Percentiles rank a stretch among this genome's conserved stretches.
phyloP scores from a whole-genome alignment of 768 basidiomycete genomes.

The Amyloporia xantha region DNA sequence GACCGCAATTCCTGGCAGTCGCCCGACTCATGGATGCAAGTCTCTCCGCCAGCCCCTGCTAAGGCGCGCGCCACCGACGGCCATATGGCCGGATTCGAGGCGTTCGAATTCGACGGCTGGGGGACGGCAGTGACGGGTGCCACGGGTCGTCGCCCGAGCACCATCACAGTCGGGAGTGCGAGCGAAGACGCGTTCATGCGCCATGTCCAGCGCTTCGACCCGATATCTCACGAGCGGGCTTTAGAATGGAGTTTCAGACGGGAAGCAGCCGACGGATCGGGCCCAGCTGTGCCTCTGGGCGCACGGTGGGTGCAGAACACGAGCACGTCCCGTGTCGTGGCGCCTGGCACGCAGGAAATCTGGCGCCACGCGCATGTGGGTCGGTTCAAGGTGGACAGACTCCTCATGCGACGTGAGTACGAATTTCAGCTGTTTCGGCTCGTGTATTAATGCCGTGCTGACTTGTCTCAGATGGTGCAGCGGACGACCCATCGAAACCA shows the following conservation, averaged over 20 bases:
- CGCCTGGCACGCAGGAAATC: conserved; percentile 48
- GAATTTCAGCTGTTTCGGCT: conserved; percentile 3
- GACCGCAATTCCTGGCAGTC: conserved; percentile 22
- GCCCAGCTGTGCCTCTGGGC: conserved; percentile 12
- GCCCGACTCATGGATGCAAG: conserved; percentile 15
- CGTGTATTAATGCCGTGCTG: too few relatives aligned
- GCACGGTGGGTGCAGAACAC: conserved; percentile 9
- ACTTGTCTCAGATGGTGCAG: conserved; percentile 14
- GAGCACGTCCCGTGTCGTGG: conserved; percentile 29
- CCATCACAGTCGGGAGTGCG: conserved; percentile 21
- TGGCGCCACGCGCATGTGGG: conserved; percentile 65
- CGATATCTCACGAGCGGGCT: conserved; percentile 36
- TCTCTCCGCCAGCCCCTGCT: background rate
- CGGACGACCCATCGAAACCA: conserved; percentile 46
- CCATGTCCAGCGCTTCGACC: conserved; percentile 32
- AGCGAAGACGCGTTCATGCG: conserved; percentile 37
- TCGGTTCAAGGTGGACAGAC: conserved; percentile 52
- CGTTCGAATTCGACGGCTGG: conserved; percentile 12
- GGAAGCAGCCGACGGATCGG: conserved; percentile 38
- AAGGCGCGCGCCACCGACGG: too few relatives aligned
- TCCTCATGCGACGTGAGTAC: conserved; percentile 23
- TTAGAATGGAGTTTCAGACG: conserved; percentile 53
- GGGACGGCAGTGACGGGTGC: conserved; percentile 10
- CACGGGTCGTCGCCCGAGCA: conserved; percentile 25
- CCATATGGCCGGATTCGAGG: conserved; percentile 10